Percentiles rank a stretch among this genome's conserved stretches.
These are phyloP conservation scores for Neurospora tetrasperma DNA, from an alignment of 495 filamentous ascomycete genomes.

Conservation along the genomic window DNA sequence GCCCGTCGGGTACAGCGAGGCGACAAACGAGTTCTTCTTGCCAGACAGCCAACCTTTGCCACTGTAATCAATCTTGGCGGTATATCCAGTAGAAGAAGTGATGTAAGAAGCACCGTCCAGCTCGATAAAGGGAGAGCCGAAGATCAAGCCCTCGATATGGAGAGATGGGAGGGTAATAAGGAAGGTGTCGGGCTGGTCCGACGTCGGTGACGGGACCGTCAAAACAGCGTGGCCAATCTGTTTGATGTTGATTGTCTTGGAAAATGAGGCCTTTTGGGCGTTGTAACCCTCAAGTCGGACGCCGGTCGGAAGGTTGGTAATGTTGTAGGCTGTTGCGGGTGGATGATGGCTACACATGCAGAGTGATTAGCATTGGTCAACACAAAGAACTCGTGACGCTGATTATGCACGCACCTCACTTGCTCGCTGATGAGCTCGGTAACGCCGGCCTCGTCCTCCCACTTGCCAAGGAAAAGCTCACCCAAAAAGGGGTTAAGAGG, in stretches of 20 bases:
- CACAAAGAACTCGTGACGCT: not conserved
- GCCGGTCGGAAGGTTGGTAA: slow-evolving; percentile 74
- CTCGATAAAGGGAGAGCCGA: slow-evolving; percentile 84
- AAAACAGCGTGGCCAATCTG: slow-evolving; percentile 92
- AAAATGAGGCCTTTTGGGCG: slow-evolving; percentile 93
- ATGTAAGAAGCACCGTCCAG: slow-evolving; percentile 77
- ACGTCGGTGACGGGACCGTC: slow-evolving; percentile 51
- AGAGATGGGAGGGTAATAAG: slow-evolving; percentile 87
- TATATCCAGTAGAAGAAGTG: slow-evolving; percentile 72
- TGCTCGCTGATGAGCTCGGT: slow-evolving; percentile 54
- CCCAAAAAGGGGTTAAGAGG: slow-evolving; percentile 88
- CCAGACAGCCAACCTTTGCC: slow-evolving; percentile 90
- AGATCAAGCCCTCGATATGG: slow-evolving; percentile 90
- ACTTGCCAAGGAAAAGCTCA: slow-evolving; percentile 82
- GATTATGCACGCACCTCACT: slow-evolving; percentile 43
- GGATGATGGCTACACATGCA: slow-evolving; percentile 67
- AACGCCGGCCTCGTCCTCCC: slow-evolving; percentile 66
- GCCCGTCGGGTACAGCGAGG: slow-evolving; percentile 62
- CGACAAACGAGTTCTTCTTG: slow-evolving; percentile 88
- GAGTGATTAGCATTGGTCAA: not conserved
- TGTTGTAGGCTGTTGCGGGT: slow-evolving; percentile 91
- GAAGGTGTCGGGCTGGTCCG: slow-evolving; percentile 54
- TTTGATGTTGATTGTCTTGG: slow-evolving; percentile 85
- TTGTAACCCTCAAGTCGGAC: slow-evolving; percentile 92
- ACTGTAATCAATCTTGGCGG: slow-evolving; percentile 85